These are phyloP conservation scores for Quercus mongolica DNA, from an alignment of 306 rosid species.

Conservation along the genomic window DNA sequence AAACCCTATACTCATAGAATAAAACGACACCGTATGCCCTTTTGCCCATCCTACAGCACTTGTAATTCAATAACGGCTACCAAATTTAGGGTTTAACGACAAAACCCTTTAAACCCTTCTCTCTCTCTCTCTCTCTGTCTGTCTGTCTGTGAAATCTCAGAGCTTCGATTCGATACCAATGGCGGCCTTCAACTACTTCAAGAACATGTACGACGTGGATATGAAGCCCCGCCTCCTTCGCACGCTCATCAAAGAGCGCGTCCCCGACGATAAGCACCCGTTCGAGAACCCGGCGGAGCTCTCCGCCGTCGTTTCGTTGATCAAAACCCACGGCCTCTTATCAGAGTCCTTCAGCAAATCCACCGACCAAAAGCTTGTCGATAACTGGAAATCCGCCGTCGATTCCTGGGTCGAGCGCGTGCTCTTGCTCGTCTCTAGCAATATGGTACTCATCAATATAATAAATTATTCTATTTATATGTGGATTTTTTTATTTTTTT, in stretches of 20 bases:
- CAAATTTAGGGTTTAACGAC: not conserved
- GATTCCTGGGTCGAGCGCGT: slow-evolving; percentile 68
- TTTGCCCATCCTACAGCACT: not conserved
- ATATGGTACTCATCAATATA: slow-evolving; percentile 40
- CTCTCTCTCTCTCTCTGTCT: not conserved
- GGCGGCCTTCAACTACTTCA: slow-evolving; percentile 56
- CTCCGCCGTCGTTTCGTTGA: slow-evolving; percentile 38
- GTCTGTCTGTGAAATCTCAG: not conserved
- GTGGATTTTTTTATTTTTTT: not conserved
- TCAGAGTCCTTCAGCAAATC: slow-evolving; percentile 37
- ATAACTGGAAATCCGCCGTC: slow-evolving; percentile 63
- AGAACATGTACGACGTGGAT: slow-evolving; percentile 62
- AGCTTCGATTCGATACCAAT: slow-evolving; percentile 25
- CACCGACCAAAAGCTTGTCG: slow-evolving; percentile 30
- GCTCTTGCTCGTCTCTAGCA: slow-evolving; percentile 38
- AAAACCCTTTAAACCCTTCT: not conserved
- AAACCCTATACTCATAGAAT: too few relatives aligned
- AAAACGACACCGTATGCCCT: too few relatives aligned
- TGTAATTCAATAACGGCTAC: not conserved
- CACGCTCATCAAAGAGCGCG: slow-evolving; percentile 41
- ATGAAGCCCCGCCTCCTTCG: slow-evolving; percentile 70
- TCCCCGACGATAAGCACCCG: slow-evolving; percentile 44
- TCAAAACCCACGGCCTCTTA: slow-evolving; percentile 63
- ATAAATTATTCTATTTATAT: not conserved
- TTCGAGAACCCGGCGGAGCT: slow-evolving; percentile 40